phyloP scores from a whole-genome alignment of 2,329 filamentous ascomycete genomes.

The Fusarium udum region DNA sequence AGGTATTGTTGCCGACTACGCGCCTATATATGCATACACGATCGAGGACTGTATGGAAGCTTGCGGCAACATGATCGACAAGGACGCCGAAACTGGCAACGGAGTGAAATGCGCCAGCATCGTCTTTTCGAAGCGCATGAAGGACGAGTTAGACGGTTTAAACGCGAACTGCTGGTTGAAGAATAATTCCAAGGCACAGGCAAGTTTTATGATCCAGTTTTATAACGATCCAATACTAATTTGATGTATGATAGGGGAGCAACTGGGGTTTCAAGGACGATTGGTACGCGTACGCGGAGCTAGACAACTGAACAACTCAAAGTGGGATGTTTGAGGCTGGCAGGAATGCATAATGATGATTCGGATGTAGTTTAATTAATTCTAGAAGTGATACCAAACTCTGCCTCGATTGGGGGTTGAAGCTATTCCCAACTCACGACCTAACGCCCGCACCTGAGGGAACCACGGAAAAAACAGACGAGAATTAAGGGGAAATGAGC shows the following conservation, averaged over 20 bases:
- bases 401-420: not conserved
- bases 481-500: not conserved
- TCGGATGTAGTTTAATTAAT: not conserved
- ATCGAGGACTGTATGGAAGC: conserved; percentile 29
- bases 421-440: not conserved
- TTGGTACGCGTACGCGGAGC: conserved; percentile 19
- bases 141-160: not conserved
- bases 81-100: not conserved
- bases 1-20: conserved; percentile 6
- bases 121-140: conserved; percentile 19
- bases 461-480: not conserved
- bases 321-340: too few species aligned
- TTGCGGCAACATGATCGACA: conserved; percentile 18
- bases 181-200: not conserved
- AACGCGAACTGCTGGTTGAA: conserved; percentile 30
- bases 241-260: not conserved
- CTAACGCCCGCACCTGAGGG: not conserved
- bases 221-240: not conserved
- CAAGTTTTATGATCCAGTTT: not conserved
- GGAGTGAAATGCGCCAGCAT: conserved; percentile 18
- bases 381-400: not conserved
- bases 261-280: conserved; percentile 16
- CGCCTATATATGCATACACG: conserved; percentile 7
- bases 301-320: not conserved
- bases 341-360: not conserved